Base-by-base conservation (phyloP, 2,329 filamentous ascomycete species). In the Pseudocercospora vitis region DNA sequence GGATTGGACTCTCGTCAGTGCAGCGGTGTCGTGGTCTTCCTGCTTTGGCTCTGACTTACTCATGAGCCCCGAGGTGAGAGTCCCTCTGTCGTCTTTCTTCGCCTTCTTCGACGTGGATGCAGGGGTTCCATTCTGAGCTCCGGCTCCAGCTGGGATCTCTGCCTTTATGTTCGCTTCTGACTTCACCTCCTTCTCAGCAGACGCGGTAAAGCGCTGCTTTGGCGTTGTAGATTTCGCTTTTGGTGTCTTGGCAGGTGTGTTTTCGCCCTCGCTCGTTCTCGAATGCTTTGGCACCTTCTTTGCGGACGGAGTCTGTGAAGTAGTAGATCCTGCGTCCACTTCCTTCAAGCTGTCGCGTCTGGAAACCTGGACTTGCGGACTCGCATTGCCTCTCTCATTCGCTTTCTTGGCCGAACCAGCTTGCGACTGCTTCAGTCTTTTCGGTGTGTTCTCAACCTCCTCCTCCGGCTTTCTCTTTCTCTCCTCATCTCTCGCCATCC, bases 391-490 rank as follows among this genome's bases (percentile, higher is more conserved):
- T 33, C 12, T 37, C 32, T 48, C 46, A 40, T 53, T 53, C 12
- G 50, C 32, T 40, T 55, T 51, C 48, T 50, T 56, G n/a, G 37
- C 50, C 24, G 53, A 46, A 18, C 52, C 49, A 26, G 49, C 48
- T n/a, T 53, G 54, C 32, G 58, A 51, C 32, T 48, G 48, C 55
- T 63, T 63, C 33, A 53, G 29, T 46, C 60, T 50, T 48, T 63
- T 63, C 42, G 56, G 46, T 24, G 60, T 57, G 12, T 47, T 37
- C 9, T 59, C 54, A 7, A 33, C 35, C 28, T 59, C 54, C 24
- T 57, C 56, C 33, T 63, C 60, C 19, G 58, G 50, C 54, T 63
- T 63, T 16, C 60, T 52, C 55, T 63, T 63, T 18, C 50, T 57
- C 28, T 58, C 58, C 12, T 32, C 35, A 19, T 57, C 56, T 48